phyloP scores from a whole-genome alignment of 2,329 filamentous ascomycete species.

The Pyrenophora tritici-repentis region DNA sequence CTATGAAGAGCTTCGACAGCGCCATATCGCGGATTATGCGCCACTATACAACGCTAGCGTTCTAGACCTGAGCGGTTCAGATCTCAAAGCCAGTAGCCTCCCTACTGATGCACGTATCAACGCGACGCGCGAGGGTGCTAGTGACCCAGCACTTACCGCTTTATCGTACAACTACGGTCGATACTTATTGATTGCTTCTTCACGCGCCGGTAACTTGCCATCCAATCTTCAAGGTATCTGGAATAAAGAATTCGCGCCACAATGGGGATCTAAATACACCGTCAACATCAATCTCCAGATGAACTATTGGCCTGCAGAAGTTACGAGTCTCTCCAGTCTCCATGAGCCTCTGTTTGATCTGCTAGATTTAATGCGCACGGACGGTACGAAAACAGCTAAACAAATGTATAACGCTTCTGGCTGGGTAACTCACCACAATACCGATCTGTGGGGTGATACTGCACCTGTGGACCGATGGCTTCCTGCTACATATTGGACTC shows the following conservation, averaged over 20 bases:
- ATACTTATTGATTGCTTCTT: constrained; percentile 48
- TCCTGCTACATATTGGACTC: constrained; percentile 32
- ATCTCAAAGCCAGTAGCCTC: constrained; percentile 2
- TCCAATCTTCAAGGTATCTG: constrained; percentile 55
- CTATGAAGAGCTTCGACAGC: constrained; percentile 26
- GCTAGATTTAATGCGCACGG: constrained; percentile 48
- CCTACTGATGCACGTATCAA: constrained; percentile 7
- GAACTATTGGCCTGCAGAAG: constrained; percentile 56
- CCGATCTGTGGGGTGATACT: constrained; percentile 35
- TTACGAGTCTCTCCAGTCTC: constrained; percentile 40
- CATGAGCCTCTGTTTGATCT: constrained; percentile 51
- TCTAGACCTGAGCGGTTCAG: background rate
- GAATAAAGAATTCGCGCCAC: constrained; percentile 49
- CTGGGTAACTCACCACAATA: constrained; percentile 35
- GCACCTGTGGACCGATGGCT: constrained; percentile 30
- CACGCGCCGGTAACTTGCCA: constrained; percentile 42
- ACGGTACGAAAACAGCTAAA: constrained; percentile 20
- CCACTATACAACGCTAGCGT: constrained; percentile 12
- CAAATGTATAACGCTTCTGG: constrained; percentile 30
- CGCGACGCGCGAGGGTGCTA: constrained; percentile 1
- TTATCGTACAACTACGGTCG: constrained; percentile 50
- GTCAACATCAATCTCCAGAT: constrained; percentile 61
- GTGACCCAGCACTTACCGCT: constrained; percentile 26
- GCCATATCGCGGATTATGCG: constrained; percentile 44
- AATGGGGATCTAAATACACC: constrained; percentile 57